Base-by-base conservation (phyloP, 352 stramenopile genomes). In the Globisporangium apiculatum region DNA sequence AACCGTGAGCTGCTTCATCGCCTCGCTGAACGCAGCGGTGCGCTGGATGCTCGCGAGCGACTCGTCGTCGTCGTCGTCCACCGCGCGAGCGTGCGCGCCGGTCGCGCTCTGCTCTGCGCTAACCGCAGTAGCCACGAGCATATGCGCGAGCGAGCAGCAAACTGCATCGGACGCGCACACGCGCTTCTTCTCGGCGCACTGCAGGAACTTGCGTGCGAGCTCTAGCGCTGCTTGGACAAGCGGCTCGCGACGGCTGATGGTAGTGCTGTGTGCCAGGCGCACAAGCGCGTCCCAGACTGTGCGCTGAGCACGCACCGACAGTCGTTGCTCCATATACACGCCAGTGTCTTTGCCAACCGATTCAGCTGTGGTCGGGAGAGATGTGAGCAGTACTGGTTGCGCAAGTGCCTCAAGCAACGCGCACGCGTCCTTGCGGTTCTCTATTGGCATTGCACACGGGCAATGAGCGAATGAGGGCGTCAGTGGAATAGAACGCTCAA, bases 211-310 rank as follows among this genome's bases (percentile, higher is more conserved):
- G 17, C 12, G 17, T 2, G 54, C 63, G 10, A 76, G 51, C 40
- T 15, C 15, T 58, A 37, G 14, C 40, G 48, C 40, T 55, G 36
- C 24, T 15, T 14, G 4, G 36, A 55, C 1, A 58, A 41, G 14
- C 7, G 40, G 14, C 15, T 11, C 31, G 10, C n/a, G 15, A 5
- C 38, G 15, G 6, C 8, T 5, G 18, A 57, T 9, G 7, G 14
- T 36, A 3, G 24, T 53, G 51, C 15, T 49, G 45, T 14, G 45
- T 35, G n/a, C 5, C 4, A 49, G 63, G 1, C 37, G 56, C 45
- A 71, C 69, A 31, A 88, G 59, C 38, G 75, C 74, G 46, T 76
- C 86, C 78, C 76, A 91, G 18, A 86, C 62, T 40, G 85, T 72
- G 0, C 80, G 76, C 55, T 91, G 80, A 4, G 67, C 69, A 17